Evolutionary conservation across 495 filamentous ascomycete genomes (phyloP).

Genomic region (Eremomyces bilateralis): DNA sequence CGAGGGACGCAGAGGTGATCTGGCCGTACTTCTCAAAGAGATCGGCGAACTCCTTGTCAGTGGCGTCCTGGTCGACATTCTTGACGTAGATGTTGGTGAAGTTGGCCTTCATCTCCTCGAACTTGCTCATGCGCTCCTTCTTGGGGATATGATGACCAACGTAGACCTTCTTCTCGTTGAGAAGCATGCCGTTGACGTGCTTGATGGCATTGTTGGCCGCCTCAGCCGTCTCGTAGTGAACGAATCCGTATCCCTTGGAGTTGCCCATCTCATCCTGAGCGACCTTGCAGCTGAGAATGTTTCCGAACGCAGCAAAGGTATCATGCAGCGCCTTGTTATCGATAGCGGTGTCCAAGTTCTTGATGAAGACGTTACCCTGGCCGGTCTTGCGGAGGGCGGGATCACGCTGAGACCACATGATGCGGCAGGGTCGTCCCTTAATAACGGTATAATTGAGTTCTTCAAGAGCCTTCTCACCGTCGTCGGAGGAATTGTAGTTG

Average conservation of each 20-base stretch:
- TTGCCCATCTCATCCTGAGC: constrained; percentile 88
- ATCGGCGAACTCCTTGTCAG: constrained; percentile 82
- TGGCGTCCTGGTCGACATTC: constrained; percentile 75
- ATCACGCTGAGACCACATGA: constrained; percentile 99
- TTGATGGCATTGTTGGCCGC: constrained; percentile 93
- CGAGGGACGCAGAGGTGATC: constrained; percentile 87
- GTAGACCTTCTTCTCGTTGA: constrained; percentile 99
- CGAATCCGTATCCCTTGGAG: constrained; percentile 98
- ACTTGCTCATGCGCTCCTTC: constrained; percentile 99
- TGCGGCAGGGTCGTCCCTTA: constrained; percentile 96
- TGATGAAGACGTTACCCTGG: constrained; percentile 99
- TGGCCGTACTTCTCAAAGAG: constrained; percentile 83
- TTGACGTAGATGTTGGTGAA: constrained; percentile 99
- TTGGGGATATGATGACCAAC: constrained; percentile 98
- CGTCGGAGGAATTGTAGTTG: constrained; percentile 95
- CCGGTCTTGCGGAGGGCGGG: constrained; percentile 97
- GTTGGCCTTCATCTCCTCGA: constrained; percentile 99
- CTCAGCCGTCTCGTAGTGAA: constrained; percentile 99
- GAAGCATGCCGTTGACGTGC: constrained; percentile 97
- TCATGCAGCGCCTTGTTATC: constrained; percentile 99
- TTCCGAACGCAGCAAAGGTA: constrained; percentile 96
- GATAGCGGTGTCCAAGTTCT: constrained; percentile 95
- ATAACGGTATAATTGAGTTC: constrained; percentile 99
- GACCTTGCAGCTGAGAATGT: constrained; percentile 99
- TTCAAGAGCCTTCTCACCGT: constrained; percentile 95